These are phyloP conservation scores for Eragrostis curvula DNA, from an alignment of 176 grass and related monocot species.

Conservation along the genomic window DNA sequence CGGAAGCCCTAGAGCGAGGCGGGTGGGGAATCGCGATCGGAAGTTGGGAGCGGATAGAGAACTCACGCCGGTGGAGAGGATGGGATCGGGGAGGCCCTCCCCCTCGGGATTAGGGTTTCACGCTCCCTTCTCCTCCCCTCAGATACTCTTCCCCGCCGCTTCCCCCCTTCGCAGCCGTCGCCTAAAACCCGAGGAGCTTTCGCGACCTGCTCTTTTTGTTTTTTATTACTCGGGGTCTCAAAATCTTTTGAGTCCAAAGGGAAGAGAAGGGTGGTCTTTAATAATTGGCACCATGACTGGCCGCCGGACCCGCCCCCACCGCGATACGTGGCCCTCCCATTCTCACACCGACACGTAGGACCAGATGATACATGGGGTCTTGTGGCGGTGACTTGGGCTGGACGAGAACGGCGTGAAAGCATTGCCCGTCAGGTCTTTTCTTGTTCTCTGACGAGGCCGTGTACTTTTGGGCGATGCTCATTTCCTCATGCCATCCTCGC, in stretches of 20 bases:
- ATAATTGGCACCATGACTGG: constrained; percentile 28
- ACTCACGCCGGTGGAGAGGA: constrained; percentile 36
- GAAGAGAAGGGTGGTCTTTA: constrained; percentile 32
- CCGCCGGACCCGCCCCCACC: background rate
- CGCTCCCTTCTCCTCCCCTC: background rate
- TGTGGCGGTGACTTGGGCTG: background rate
- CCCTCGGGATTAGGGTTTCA: constrained; percentile 35
- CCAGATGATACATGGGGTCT: background rate
- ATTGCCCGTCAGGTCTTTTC: constrained; percentile 32
- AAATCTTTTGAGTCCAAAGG: constrained; percentile 15
- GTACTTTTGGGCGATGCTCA: constrained; percentile 38
- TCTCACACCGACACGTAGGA: constrained; percentile 13
- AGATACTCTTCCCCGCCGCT: background rate
- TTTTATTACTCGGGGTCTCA: constrained; percentile 19
- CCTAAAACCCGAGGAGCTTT: constrained; percentile 37
- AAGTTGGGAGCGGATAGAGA: constrained; percentile 9
- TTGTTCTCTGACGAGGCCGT: constrained; percentile 36
- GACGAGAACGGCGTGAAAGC: background rate
- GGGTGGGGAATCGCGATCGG: constrained; percentile 19
- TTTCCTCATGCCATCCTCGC: constrained; percentile 27
- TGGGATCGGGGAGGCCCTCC: constrained; percentile 6
- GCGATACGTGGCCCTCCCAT: background rate
- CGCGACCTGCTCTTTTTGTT: constrained; percentile 15
- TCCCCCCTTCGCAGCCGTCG: constrained; percentile 4
- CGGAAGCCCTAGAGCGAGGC: constrained; percentile 36